A percentile compares a stretch with the other conserved stretches of the same genome.
Evolutionary conservation across 345 rosid genomes (phyloP).

Genomic region (Chamaenerion angustifolium): DNA sequence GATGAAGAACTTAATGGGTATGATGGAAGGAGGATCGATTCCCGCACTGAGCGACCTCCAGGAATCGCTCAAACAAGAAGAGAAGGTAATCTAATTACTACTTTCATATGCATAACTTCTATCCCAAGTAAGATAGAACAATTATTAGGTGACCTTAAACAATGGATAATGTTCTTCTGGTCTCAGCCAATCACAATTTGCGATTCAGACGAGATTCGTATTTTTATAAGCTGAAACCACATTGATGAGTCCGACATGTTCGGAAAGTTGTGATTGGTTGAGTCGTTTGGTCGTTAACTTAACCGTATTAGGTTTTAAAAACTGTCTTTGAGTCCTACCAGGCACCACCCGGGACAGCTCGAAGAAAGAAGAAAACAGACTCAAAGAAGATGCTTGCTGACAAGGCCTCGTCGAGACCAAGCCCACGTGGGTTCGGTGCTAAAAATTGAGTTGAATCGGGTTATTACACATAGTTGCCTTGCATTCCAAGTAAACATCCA

Average conservation of each 20-base stretch:
- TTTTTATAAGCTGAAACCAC: too few species aligned
- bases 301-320: background rate
- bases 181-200: too few species aligned
- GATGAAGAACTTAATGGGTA: slow-evolving; percentile 95
- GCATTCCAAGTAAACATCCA: background rate
- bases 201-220: too few species aligned
- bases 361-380: slow-evolving; percentile 60
- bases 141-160: too few species aligned
- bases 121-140: too few species aligned
- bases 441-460: slow-evolving; percentile 20
- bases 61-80: slow-evolving; percentile 67
- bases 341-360: slow-evolving; percentile 92
- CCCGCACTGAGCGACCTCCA: slow-evolving; percentile 82
- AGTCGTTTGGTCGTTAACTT: background rate
- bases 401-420: slow-evolving; percentile 36
- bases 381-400: slow-evolving; percentile 56
- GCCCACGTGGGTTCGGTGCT: slow-evolving; percentile 78
- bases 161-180: too few species aligned
- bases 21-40: slow-evolving; percentile 84
- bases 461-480: too few species aligned
- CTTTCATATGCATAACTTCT: background rate
- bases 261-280: background rate
- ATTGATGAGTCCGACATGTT: too few species aligned
- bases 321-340: slow-evolving; percentile 9
- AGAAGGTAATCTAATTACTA: slow-evolving; percentile 38